These are phyloP conservation scores for Penicillium sumatraense DNA, from an alignment of 2,329 filamentous ascomycete genomes.

Conservation along the genomic window DNA sequence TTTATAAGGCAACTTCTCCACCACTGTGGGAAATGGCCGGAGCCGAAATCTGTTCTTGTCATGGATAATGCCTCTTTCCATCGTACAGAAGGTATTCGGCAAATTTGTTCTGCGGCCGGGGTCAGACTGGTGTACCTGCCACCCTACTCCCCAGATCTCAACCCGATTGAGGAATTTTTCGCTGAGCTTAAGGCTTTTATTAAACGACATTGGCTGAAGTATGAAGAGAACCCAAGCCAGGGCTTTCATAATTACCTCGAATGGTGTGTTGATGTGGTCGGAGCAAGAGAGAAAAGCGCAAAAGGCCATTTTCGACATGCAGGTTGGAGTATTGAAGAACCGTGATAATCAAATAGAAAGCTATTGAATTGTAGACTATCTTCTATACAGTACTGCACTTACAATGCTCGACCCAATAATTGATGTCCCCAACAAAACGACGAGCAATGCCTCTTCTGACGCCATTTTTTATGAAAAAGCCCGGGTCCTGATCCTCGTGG, in stretches of 20 bases:
- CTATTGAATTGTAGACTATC: conserved; percentile 7
- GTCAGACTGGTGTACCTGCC: neutral
- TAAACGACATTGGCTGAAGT: neutral
- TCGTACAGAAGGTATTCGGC: neutral
- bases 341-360: no score
- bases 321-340: neutral
- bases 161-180: neutral
- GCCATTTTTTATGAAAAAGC: conserved; percentile 8
- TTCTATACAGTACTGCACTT: conserved; percentile 7
- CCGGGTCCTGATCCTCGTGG: conserved; percentile 7
- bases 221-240: neutral
- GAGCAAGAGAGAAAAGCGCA: neutral
- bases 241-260: neutral
- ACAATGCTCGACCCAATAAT: neutral
- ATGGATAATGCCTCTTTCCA: no score
- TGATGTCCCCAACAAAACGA: conserved; percentile 9
- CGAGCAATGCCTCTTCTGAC: conserved; percentile 11
- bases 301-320: neutral
- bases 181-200: neutral
- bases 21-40: neutral
- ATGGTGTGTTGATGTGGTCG: neutral
- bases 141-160: neutral
- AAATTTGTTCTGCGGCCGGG: neutral
- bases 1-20: neutral
- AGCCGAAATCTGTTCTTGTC: neutral